Conservation (phyloP, 768 basidiomycete genomes). For the Boletus patriciae region DNA sequence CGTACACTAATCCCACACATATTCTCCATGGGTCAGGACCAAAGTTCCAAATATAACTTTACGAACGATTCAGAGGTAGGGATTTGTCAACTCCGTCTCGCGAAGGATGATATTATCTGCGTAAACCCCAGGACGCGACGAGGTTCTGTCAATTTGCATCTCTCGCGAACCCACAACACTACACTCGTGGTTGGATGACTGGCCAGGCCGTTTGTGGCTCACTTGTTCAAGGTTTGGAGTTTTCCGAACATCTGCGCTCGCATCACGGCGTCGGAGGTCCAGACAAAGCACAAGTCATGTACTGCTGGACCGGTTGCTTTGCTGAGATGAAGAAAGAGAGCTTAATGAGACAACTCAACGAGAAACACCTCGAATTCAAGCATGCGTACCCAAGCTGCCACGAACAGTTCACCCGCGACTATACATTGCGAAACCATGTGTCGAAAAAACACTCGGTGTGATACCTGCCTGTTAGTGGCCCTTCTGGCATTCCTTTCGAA, state of each 20-base stretch:
- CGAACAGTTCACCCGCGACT: constrained; percentile 27
- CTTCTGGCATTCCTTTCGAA: neutral
- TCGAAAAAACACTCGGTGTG: constrained; percentile 7
- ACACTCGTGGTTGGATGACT: constrained; percentile 19
- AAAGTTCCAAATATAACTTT: constrained; percentile 4
- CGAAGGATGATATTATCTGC: constrained; percentile 1
- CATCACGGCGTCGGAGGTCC: constrained; percentile 20
- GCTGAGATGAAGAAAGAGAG: constrained; percentile 30
- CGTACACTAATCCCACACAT: neutral
- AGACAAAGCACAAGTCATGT: constrained; percentile 6
- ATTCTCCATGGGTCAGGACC: constrained; percentile 1
- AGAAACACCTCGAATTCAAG: constrained; percentile 23
- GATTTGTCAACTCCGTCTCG: neutral
- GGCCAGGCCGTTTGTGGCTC: neutral
- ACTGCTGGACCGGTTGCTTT: constrained; percentile 23
- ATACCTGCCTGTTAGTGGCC: neutral
- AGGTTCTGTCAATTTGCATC: neutral
- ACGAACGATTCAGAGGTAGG: constrained; percentile 16
- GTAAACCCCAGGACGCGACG: constrained; percentile 5
- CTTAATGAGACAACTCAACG: constrained; percentile 26
- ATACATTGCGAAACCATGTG: constrained; percentile 21
- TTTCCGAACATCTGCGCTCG: constrained; percentile 25
- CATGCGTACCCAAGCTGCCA: constrained; percentile 18
- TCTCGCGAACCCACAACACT: neutral
- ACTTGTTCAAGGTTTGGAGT: constrained; percentile 1